These are phyloP conservation scores for Pleomassaria siparia DNA, from an alignment of 2,329 filamentous ascomycete genomes.

Conservation along the genomic window DNA sequence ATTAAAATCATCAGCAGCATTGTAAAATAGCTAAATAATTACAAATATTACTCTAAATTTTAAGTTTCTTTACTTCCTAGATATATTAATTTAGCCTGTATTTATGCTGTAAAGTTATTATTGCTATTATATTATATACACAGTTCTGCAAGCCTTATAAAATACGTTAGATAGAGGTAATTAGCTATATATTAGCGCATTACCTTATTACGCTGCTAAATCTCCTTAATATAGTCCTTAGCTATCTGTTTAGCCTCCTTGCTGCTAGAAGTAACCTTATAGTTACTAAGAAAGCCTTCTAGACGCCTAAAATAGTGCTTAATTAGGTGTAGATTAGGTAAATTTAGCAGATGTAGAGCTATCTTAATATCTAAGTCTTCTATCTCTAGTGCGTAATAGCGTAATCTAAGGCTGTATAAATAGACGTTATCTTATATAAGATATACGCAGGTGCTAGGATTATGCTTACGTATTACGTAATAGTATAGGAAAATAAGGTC, in stretches of 20 bases:
- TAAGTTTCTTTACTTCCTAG: too few species aligned
- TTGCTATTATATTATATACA: too few species aligned
- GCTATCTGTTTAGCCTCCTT: neutral
- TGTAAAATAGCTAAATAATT: too few species aligned
- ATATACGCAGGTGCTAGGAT: neutral
- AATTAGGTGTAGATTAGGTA: conserved; percentile 1
- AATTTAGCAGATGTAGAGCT: neutral
- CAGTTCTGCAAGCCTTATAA: neutral
- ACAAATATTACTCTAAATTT: too few species aligned
- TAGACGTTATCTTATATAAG: neutral
- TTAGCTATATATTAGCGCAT: neutral
- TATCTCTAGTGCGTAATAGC: neutral
- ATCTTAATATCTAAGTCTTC: neutral
- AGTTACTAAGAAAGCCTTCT: neutral
- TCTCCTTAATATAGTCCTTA: neutral
- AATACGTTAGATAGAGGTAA: neutral
- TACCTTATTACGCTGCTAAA: neutral
- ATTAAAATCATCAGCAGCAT: too few species aligned
- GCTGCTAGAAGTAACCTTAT: neutral
- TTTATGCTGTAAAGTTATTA: too few species aligned
- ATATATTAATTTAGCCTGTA: too few species aligned
- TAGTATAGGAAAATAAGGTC: neutral
- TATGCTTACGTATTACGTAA: neutral
- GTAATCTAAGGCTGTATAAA: neutral
- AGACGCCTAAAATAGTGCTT: neutral